These are phyloP conservation scores for Mycena citricolor DNA, from an alignment of 1,284 basidiomycete species.

Conservation along the genomic window DNA sequence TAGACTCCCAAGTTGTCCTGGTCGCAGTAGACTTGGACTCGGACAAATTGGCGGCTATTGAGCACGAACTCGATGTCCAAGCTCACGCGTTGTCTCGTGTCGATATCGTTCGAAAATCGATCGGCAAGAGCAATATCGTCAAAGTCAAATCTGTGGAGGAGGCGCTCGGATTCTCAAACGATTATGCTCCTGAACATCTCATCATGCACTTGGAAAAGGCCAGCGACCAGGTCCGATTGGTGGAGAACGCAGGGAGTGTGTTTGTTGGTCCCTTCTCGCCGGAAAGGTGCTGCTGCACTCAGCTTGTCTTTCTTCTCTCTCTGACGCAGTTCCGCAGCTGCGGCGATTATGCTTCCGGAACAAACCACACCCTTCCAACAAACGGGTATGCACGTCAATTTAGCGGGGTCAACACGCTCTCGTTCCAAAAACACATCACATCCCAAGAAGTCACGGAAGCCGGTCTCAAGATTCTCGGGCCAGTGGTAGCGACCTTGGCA, in stretches of 20 bases:
- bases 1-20: conserved; percentile 97
- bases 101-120: conserved; percentile 88
- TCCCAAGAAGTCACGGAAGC: conserved; percentile 86
- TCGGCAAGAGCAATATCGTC: conserved; percentile 91
- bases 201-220: conserved; percentile 86
- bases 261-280: conserved; percentile 95
- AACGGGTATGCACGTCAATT: conserved; percentile 97
- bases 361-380: conserved; percentile 95
- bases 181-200: conserved; percentile 97
- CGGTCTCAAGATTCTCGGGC: conserved; percentile 82
- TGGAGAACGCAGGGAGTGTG: conserved; percentile 93
- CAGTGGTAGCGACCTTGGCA: conserved; percentile 87
- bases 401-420: conserved; percentile 95
- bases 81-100: conserved; percentile 87
- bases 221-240: conserved; percentile 57
- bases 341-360: conserved; percentile 98
- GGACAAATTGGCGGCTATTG: conserved; percentile 71
- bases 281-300: conserved; percentile 67
- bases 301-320: conserved; percentile 4
- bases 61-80: conserved; percentile 85
- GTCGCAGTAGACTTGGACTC: conserved; percentile 75
- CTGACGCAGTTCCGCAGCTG: conserved; percentile 53
- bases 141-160: conserved; percentile 67
- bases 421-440: conserved; percentile 99
- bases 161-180: conserved; percentile 89